Percentiles rank a stretch among this genome's conserved stretches.
Conservation (phyloP, 768 basidiomycete genomes). For the Pseudohyphozyma bogoriensis region DNA sequence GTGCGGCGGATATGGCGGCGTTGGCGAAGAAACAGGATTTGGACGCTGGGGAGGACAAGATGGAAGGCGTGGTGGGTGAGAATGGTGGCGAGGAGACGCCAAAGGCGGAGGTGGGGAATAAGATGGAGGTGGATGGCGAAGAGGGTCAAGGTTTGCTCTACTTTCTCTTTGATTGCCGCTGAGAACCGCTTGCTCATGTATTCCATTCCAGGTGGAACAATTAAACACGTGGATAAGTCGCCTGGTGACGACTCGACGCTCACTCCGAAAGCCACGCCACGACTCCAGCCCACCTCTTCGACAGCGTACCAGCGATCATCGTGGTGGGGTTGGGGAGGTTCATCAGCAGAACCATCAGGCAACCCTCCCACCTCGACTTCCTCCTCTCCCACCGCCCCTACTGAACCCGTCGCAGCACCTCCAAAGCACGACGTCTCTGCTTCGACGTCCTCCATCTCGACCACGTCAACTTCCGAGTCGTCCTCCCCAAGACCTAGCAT, state of each 20-base stretch:
- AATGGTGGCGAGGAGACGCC: not conserved
- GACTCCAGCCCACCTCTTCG: not conserved
- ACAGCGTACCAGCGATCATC: not conserved
- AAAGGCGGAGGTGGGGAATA: not conserved
- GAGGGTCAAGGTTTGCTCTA: not conserved
- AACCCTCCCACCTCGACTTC: no score
- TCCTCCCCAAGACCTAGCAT: no score
- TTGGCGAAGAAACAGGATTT: not conserved
- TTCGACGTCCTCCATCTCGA: not conserved
- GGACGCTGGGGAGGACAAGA: not conserved
- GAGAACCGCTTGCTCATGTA: not conserved
- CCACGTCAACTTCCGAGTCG: not conserved
- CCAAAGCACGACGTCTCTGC: not conserved
- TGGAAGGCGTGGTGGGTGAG: not conserved
- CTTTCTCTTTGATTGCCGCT: not conserved
- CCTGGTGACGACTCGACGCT: not conserved
- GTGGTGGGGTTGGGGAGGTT: slow-evolving; percentile 22
- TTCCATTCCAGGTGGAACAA: not conserved
- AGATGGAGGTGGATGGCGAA: not conserved
- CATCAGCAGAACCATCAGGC: not conserved
- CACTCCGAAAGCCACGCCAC: not conserved
- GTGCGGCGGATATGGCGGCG: not conserved
- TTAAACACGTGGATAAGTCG: not conserved
- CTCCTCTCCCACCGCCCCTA: not conserved
- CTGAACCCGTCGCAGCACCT: not conserved